Evolutionary conservation across 108 stramenopile species (phyloP).

Genomic region (Bacterosira constricta): DNA sequence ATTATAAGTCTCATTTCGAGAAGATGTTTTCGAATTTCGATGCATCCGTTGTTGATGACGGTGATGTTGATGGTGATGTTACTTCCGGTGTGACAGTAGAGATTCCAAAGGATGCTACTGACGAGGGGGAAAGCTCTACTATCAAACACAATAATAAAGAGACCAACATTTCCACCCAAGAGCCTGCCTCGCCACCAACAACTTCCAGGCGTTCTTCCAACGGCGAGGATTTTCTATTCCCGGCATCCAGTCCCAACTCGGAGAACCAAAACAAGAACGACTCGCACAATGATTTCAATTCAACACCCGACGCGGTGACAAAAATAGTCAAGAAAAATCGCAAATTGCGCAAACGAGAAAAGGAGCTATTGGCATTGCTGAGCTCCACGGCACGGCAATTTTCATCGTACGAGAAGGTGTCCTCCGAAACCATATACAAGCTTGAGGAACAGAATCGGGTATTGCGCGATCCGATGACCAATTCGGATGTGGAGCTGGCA

Average conservation of each 20-base stretch:
- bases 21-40: no score
- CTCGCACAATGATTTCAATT: neutral
- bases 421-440: constrained; percentile 16
- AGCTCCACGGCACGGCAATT: constrained; percentile 15
- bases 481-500: neutral
- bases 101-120: neutral
- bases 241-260: no score
- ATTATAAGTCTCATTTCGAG: no score
- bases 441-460: constrained; percentile 29
- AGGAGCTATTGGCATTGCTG: constrained; percentile 19
- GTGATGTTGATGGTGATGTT: neutral
- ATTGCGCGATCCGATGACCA: neutral
- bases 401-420: constrained; percentile 12
- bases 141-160: no score
- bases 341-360: constrained; percentile 16
- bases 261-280: no score
- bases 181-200: no score
- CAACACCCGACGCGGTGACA: neutral
- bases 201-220: no score
- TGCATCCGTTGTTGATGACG: neutral
- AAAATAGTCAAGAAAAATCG: neutral
- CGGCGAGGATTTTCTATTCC: no score
- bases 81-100: neutral
- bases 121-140: no score
- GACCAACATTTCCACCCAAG: no score